A percentile compares a stretch with the other conserved stretches of the same genome.
These are phyloP conservation scores for Trichoderma atroviride DNA, from an alignment of 2,329 filamentous ascomycete genomes.

Conservation along the genomic window DNA sequence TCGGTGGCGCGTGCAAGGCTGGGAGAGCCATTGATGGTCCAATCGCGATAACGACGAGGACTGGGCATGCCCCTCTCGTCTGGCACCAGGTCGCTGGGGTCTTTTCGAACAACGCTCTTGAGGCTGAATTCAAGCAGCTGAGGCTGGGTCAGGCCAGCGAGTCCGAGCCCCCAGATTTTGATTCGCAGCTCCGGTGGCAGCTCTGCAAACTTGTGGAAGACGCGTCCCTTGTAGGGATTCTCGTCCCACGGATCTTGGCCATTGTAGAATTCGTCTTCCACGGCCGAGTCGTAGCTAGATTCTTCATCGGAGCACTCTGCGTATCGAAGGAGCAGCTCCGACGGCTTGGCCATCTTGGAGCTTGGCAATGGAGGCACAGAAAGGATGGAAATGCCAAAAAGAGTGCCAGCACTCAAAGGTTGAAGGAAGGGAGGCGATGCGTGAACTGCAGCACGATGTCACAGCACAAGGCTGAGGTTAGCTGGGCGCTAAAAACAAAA, in stretches of 20 bases:
- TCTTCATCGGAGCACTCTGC: slow-evolving; percentile 10
- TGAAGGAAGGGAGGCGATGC: neutral
- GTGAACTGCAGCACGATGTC: neutral
- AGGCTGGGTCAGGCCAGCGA: slow-evolving; percentile 35
- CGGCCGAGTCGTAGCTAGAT: slow-evolving; percentile 17
- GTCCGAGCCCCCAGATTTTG: slow-evolving; percentile 41
- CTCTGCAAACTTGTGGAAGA: slow-evolving; percentile 35
- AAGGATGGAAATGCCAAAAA: neutral
- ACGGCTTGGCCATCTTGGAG: neutral
- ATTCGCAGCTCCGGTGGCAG: slow-evolving; percentile 42
- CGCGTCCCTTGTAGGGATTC: slow-evolving; percentile 4
- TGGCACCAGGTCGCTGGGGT: neutral
- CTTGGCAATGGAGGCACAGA: neutral
- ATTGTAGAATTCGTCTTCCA: slow-evolving; percentile 24
- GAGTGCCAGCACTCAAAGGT: neutral
- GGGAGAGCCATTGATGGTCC: neutral
- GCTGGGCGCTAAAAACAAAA: neutral
- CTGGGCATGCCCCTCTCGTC: neutral
- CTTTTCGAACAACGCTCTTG: neutral
- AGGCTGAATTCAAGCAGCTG: slow-evolving; percentile 31
- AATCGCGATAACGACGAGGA: neutral
- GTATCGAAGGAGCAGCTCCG: slow-evolving; percentile 7
- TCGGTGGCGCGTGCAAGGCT: slow-evolving; percentile 37
- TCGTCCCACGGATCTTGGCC: slow-evolving; percentile 19
- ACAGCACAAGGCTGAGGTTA: neutral